phyloP scores from a whole-genome alignment of 108 stramenopile genomes.

The Chaetoceros muelleri region DNA sequence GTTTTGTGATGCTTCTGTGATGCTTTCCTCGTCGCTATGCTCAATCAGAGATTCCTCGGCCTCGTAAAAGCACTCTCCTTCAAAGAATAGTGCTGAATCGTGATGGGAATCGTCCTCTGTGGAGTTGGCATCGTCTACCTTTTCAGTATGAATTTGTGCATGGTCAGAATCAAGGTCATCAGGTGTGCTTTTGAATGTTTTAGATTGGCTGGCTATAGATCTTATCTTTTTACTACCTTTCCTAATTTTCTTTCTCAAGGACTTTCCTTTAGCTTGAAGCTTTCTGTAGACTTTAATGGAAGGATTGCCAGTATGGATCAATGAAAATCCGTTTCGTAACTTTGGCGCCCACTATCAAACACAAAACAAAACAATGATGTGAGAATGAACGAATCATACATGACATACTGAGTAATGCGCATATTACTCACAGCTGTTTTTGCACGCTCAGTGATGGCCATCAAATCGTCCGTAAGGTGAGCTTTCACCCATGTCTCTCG shows the following conservation, averaged over 20 bases:
- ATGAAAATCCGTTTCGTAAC: conserved; percentile 53
- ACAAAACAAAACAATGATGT: too few relatives aligned
- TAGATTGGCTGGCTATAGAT: neutral
- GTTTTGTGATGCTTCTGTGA: conserved; percentile 4
- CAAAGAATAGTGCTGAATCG: conserved; percentile 15
- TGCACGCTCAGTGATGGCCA: conserved; percentile 61
- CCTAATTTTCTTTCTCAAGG: conserved; percentile 45
- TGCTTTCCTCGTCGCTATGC: conserved; percentile 38
- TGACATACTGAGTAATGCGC: too few relatives aligned
- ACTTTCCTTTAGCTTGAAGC: conserved; percentile 36
- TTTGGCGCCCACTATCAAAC: conserved; percentile 78
- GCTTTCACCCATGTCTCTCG: conserved; percentile 81
- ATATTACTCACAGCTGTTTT: too few relatives aligned
- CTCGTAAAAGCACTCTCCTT: conserved; percentile 75
- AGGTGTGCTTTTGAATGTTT: neutral
- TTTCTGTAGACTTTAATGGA: conserved; percentile 12
- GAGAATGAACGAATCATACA: too few relatives aligned
- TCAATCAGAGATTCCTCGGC: conserved; percentile 52
- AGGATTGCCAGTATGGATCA: conserved; percentile 14
- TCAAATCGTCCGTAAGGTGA: conserved; percentile 64
- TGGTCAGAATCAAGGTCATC: neutral
- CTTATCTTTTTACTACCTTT: conserved; percentile 2
- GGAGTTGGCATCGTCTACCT: conserved; percentile 4
- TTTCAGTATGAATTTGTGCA: neutral
- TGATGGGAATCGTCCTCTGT: conserved; percentile 14